phyloP scores from a whole-genome alignment of 805 yeast genomes.

The Metschnikowia peoriensis region DNA sequence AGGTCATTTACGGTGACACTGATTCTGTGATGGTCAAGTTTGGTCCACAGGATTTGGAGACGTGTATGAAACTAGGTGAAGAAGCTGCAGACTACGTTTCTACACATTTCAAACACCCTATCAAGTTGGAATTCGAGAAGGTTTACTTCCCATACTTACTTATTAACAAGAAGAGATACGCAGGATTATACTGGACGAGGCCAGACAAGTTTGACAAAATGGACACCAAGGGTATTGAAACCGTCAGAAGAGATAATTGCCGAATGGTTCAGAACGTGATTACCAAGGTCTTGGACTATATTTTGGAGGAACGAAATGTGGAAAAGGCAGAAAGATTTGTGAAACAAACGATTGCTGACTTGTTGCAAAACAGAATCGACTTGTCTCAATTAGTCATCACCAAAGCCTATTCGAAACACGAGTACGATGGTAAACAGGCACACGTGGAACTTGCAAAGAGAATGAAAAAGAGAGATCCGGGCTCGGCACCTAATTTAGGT shows the following conservation, averaged over 20 bases:
- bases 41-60: conserved; percentile 75
- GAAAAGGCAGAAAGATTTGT: conserved; percentile 81
- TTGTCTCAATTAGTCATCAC: conserved; percentile 91
- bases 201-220: conserved; percentile 91
- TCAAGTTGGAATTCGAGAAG: conserved; percentile 93
- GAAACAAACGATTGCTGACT: conserved; percentile 82
- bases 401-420: conserved; percentile 83
- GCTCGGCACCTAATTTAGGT: conserved; percentile 95
- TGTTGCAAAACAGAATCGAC: conserved; percentile 88
- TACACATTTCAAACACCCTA: conserved; percentile 74
- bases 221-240: conserved; percentile 98
- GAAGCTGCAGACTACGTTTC: conserved; percentile 93
- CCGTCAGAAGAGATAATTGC: conserved; percentile 97
- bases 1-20: conserved; percentile 96
- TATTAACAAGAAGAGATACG: conserved; percentile 95
- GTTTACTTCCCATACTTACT: conserved; percentile 92
- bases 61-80: conserved; percentile 88
- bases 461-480: conserved; percentile 95
- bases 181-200: conserved; percentile 94
- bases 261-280: conserved; percentile 91
- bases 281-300: conserved; percentile 81
- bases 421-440: conserved; percentile 95
- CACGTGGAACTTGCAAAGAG: conserved; percentile 95
- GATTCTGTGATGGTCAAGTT: conserved; percentile 99
- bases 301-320: conserved; percentile 85